Conservation (phyloP, 73 alveolate genomes). For the Paramecium octaurelia region DNA sequence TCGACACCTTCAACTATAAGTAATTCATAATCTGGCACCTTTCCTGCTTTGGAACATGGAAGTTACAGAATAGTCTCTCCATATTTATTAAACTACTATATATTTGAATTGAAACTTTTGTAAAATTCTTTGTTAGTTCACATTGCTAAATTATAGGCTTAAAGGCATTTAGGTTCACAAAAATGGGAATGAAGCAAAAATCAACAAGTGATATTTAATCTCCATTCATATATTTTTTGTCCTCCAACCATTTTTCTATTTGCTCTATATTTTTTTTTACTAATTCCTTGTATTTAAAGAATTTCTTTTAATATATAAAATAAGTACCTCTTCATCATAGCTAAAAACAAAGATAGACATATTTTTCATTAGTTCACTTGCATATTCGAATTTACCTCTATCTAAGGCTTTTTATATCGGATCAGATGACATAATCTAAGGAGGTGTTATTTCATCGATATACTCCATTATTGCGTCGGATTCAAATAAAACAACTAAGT, state of each 20-base stretch:
- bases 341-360: not conserved
- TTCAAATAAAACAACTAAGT: constrained; percentile 42
- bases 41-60: not conserved
- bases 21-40: constrained; percentile 22
- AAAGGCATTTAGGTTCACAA: not conserved
- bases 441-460: not conserved
- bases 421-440: not conserved
- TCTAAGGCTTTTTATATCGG: constrained; percentile 32
- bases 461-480: constrained; percentile 42
- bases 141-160: not conserved
- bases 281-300: not conserved
- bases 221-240: not conserved
- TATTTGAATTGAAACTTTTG: not conserved
- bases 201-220: not conserved
- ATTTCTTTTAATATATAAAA: not conserved
- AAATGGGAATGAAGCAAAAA: not conserved
- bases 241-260: not conserved
- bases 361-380: not conserved
- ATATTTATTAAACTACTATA: not conserved
- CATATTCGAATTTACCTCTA: constrained; percentile 40
- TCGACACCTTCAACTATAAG: not conserved
- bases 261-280: not conserved
- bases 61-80: not conserved
- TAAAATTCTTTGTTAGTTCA: not conserved
- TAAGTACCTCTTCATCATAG: not conserved